A percentile compares a stretch with the other conserved stretches of the same genome.
These are phyloP conservation scores for Colletotrichum zoysiae DNA, from an alignment of 2,329 filamentous ascomycete species.

Conservation along the genomic window DNA sequence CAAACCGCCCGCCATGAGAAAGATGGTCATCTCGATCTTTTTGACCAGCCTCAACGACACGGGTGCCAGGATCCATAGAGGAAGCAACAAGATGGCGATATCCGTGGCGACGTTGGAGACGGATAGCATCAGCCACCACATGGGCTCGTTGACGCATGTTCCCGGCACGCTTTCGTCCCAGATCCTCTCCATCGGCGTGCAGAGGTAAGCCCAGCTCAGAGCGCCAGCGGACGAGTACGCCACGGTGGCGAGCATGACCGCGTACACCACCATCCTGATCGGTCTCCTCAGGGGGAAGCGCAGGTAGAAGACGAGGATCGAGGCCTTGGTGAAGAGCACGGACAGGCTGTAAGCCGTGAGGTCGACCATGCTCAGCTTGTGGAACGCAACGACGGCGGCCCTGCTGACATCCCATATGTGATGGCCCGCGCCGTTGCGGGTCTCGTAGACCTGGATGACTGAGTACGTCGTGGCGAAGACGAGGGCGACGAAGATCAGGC, in stretches of 20 bases:
- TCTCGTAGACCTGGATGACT: conserved; percentile 35
- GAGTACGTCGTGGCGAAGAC: conserved; percentile 35
- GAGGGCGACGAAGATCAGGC: conserved; percentile 35
- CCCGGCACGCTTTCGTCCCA: conserved; percentile 28
- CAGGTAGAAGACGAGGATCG: conserved; percentile 44
- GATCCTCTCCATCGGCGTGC: conserved; percentile 35
- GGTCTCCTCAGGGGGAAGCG: conserved; percentile 37
- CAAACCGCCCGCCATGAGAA: conserved; percentile 41
- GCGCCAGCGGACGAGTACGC: conserved; percentile 31
- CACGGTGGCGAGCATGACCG: conserved; percentile 34
- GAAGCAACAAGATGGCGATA: conserved; percentile 41
- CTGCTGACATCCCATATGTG: conserved; percentile 34
- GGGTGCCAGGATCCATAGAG: conserved; percentile 37
- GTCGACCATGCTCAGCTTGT: conserved; percentile 38
- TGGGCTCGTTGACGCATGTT: conserved; percentile 31
- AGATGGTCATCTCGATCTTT: conserved; percentile 39
- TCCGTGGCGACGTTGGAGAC: conserved; percentile 42
- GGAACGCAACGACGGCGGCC: conserved; percentile 22
- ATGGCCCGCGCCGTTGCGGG: conserved; percentile 29
- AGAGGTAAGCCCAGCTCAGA: conserved; percentile 34
- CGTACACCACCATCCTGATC: conserved; percentile 8
- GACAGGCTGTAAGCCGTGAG: conserved; percentile 43
- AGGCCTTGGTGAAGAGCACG: conserved; percentile 44
- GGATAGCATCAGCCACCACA: conserved; percentile 41
- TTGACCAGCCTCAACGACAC: conserved; percentile 29